phyloP scores from a whole-genome alignment of 129 eudicot genomes.

The Scalesia atractyloides region DNA sequence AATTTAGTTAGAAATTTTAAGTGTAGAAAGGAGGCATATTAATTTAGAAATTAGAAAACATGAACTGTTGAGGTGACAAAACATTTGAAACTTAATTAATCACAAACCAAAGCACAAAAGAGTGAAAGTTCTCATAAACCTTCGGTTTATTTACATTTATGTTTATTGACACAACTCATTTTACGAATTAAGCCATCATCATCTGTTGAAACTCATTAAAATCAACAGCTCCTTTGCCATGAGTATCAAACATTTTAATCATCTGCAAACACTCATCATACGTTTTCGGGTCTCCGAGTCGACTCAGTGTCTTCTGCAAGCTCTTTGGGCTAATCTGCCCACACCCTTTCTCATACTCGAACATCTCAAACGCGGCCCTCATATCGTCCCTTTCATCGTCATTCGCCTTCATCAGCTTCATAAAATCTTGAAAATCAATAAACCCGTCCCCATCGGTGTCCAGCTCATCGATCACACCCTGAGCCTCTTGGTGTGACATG shows the following conservation, averaged over 20 bases:
- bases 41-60: too few species aligned
- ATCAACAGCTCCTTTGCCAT: constrained; percentile 75
- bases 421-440: constrained; percentile 60
- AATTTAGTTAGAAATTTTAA: too few species aligned
- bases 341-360: constrained; percentile 72
- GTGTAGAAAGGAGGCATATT: too few species aligned
- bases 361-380: constrained; percentile 71
- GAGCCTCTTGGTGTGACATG: constrained; percentile 73
- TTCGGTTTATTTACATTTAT: too few species aligned
- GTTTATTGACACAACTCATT: neutral
- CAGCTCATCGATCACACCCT: constrained; percentile 49
- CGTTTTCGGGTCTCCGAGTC: constrained; percentile 63
- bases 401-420: constrained; percentile 43
- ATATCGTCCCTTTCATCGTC: constrained; percentile 45
- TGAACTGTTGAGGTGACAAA: too few species aligned
- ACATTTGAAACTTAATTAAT: too few species aligned
- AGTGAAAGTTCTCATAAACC: too few species aligned
- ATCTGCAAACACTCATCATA: constrained; percentile 69
- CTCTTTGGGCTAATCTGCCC: constrained; percentile 69
- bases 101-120: too few species aligned
- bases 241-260: constrained; percentile 61
- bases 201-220: constrained; percentile 71
- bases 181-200: constrained; percentile 50
- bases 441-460: constrained; percentile 61
- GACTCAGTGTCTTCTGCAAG: constrained; percentile 61